These are phyloP conservation scores for Ustilago lituana DNA, from an alignment of 1,284 basidiomycete species.

Conservation along the genomic window DNA sequence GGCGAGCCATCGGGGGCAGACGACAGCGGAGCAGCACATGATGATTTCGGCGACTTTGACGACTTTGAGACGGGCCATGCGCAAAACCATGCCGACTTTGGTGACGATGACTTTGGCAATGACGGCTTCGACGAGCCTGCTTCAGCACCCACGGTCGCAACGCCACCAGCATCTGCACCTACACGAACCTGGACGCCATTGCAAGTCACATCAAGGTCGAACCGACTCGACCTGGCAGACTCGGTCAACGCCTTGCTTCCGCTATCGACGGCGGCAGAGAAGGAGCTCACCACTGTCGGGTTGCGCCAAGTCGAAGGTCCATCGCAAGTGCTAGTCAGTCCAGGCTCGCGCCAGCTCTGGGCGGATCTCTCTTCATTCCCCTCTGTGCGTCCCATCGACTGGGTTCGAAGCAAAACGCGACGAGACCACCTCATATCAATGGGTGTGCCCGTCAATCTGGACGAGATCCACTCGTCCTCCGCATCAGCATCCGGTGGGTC, in stretches of 20 bases:
- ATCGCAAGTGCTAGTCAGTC: conserved; percentile 53
- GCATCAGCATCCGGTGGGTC: conserved; percentile 23
- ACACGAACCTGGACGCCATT: conserved; percentile 26
- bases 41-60: conserved; percentile 53
- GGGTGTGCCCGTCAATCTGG: conserved; percentile 64
- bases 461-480: conserved; percentile 55
- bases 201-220: conserved; percentile 29
- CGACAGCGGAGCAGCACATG: conserved; percentile 14
- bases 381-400: conserved; percentile 53
- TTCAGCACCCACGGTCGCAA: neutral
- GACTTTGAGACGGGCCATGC: conserved; percentile 43
- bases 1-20: conserved; percentile 20
- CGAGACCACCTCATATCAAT: conserved; percentile 62
- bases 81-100: conserved; percentile 20
- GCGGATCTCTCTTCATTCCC: conserved; percentile 36
- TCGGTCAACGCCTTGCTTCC: conserved; percentile 26
- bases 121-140: conserved; percentile 16
- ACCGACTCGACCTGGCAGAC: conserved; percentile 16
- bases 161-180: conserved; percentile 7
- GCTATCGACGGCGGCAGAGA: conserved; percentile 29
- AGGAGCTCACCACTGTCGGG: conserved; percentile 18
- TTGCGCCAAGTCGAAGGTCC: conserved; percentile 55
- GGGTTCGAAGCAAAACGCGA: conserved; percentile 59
- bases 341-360: conserved; percentile 37
- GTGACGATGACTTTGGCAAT: conserved; percentile 28